Evolutionary conservation across 1,284 basidiomycete species (phyloP), one percentile per base, ranked within the genome.

Genomic region (Pyrrhoderma lamaoense): DNA sequence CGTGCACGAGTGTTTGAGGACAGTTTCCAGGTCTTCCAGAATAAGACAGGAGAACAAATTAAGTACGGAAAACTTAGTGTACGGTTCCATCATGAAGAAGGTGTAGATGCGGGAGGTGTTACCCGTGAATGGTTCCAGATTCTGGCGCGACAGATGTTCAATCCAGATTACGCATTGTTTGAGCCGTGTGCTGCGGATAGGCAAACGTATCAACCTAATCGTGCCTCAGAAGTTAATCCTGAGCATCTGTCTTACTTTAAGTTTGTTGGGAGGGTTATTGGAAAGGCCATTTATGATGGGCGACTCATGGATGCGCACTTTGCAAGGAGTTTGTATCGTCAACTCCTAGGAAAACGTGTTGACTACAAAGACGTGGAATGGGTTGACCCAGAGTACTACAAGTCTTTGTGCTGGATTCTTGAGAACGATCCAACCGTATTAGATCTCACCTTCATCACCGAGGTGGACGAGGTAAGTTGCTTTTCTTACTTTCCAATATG

Each of bases 101-200:
- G 96, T 58, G 91, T 99, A 44, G 96, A 99, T 65, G 96, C 96
- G 0, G 96, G 96, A 22, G 96, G 96, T 62, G 92, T 99, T 39
- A 97, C 96, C 2, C 80, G 95, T 57, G 95, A 98, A 70, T 98
- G 95, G 95, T 97, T 95, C 82, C 90, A 93, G 61, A 95, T 97
- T 50, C 80, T 99, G 18, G 94, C 95, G 1, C 80, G 93, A 50
- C 94, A 97, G 67, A 99, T 99, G 89, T 98, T 99, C 70, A 93
- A 99, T 65, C 94, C 96, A n/a, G 92, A 96, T 70, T 97, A 99
- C 62, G 93, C 93, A 4, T 77, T 99, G 18, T 99, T 99, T 79
- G 92, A 97, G 65, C 95, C 95, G 8, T 97, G 93, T 64, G 92
- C 93, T 0, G 93, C 93, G 3, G 93, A 97, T 66, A 82, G 84